Evolutionary conservation across 345 rosid genomes (phyloP).

Genomic region (Durio zibethinus): DNA sequence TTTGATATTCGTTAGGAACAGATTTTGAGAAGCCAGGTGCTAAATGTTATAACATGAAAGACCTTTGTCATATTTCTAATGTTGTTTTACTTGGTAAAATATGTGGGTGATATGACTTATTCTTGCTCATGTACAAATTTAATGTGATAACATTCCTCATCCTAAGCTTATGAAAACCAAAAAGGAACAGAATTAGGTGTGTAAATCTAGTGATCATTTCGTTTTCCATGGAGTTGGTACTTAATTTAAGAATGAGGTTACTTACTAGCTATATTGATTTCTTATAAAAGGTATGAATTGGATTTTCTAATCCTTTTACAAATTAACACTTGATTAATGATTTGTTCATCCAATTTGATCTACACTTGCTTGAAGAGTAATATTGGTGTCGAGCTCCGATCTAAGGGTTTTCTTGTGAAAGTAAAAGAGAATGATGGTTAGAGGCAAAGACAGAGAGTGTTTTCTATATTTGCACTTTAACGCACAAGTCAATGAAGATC

Average conservation of each 20-base stretch:
- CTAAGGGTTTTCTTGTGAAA: too few relatives aligned
- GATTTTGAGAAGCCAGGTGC: not conserved
- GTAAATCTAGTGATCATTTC: slow-evolving; percentile 56
- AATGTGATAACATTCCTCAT: slow-evolving; percentile 88
- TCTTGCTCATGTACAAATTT: slow-evolving; percentile 43
- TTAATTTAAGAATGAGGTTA: slow-evolving; percentile 82
- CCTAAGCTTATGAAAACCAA: slow-evolving; percentile 95
- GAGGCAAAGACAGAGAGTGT: too few relatives aligned
- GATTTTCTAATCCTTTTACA: not conserved
- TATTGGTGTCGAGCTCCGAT: too few relatives aligned
- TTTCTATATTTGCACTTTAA: too few relatives aligned
- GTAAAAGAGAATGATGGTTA: too few relatives aligned
- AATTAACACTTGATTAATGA: not conserved
- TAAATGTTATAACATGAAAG: not conserved
- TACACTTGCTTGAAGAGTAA: not conserved
- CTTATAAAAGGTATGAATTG: slow-evolving; percentile 50
- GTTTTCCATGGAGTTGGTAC: slow-evolving; percentile 96
- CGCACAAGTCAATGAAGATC: too few relatives aligned
- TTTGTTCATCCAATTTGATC: not conserved
- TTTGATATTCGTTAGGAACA: not conserved
- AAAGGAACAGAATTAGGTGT: slow-evolving; percentile 91
- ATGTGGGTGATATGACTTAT: not conserved
- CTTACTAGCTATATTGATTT: slow-evolving; percentile 58
- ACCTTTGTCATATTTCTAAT: not conserved
- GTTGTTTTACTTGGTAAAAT: not conserved